Evolutionary conservation across 345 rosid species (phyloP).

Genomic region (Citrus cavaleriei): DNA sequence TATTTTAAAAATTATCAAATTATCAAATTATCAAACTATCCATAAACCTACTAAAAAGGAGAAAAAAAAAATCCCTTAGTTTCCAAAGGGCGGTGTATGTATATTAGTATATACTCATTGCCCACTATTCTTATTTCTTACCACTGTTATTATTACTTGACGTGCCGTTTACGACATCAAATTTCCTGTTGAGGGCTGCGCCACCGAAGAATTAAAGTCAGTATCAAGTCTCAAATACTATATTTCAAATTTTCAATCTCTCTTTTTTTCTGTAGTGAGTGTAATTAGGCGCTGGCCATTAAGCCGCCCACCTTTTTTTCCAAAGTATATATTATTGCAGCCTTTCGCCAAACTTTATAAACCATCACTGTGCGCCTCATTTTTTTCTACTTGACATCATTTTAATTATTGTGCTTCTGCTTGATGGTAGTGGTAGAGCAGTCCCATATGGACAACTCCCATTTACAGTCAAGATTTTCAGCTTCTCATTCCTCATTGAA

Average conservation of each 20-base stretch:
- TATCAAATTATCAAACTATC: no score
- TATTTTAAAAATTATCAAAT: no score
- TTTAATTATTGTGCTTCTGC: not conserved
- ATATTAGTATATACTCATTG: rapidly evolving
- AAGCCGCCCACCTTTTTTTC: conserved; percentile 32
- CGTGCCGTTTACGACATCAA: conserved; percentile 29
- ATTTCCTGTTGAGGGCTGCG: conserved; percentile 2
- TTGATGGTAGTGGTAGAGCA: not conserved
- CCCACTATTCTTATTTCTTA: not conserved
- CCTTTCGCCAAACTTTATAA: not conserved
- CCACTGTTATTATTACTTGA: not conserved
- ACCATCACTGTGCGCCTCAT: not conserved
- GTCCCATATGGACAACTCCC: conserved; percentile 18
- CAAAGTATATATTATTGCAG: not conserved
- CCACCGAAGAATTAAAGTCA: not conserved
- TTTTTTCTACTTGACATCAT: not conserved
- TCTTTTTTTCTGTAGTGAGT: not conserved
- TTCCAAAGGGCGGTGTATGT: no score
- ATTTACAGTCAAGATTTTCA: conserved; percentile 16
- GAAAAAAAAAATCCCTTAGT: no score
- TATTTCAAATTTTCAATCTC: not conserved
- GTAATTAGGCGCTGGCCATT: conserved; percentile 17
- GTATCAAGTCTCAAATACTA: not conserved
- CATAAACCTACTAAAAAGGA: no score
- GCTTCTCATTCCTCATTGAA: conserved; percentile 16